These are phyloP conservation scores for Trichocladium antarcticum DNA, from an alignment of 495 filamentous ascomycete species.

Conservation along the genomic window DNA sequence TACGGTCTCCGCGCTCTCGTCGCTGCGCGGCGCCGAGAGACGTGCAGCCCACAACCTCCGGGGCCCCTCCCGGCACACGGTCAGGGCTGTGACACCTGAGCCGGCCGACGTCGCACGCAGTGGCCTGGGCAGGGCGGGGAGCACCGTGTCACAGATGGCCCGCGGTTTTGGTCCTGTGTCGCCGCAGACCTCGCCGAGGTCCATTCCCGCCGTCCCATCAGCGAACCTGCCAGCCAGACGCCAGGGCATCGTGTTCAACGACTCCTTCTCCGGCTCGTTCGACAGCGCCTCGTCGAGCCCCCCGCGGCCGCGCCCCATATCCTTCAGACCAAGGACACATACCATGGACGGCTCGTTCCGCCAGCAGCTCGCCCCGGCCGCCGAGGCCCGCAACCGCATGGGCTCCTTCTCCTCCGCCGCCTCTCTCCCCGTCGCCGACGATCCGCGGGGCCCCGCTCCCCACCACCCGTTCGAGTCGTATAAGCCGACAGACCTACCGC, in stretches of 20 bases:
- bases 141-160: constrained; percentile 19
- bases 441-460: constrained; percentile 25
- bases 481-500: constrained; percentile 29
- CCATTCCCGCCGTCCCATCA: constrained; percentile 23
- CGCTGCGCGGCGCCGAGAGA: constrained; percentile 15
- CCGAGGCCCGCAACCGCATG: constrained; percentile 39
- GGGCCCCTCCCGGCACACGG: constrained; percentile 26
- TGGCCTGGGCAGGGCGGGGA: constrained; percentile 15
- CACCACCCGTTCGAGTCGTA: constrained; percentile 32
- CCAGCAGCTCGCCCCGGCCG: constrained; percentile 28
- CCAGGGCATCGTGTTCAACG: constrained; percentile 44
- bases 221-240: constrained; percentile 24
- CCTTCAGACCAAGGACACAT: constrained; percentile 40
- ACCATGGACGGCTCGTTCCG: constrained; percentile 43
- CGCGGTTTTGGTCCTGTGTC: constrained; percentile 27
- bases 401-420: constrained; percentile 45
- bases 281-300: constrained; percentile 32
- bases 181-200: constrained; percentile 36
- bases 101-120: constrained; percentile 25
- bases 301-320: constrained; percentile 25
- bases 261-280: constrained; percentile 33
- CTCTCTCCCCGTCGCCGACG: constrained; percentile 33
- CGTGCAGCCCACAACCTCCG: constrained; percentile 20
- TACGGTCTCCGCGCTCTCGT: constrained; percentile 19
- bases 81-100: constrained; percentile 47